Evolutionary conservation across 225 moss, liverwort and hornwort species (phyloP).

Genomic region (Physcomitrium patens): DNA sequence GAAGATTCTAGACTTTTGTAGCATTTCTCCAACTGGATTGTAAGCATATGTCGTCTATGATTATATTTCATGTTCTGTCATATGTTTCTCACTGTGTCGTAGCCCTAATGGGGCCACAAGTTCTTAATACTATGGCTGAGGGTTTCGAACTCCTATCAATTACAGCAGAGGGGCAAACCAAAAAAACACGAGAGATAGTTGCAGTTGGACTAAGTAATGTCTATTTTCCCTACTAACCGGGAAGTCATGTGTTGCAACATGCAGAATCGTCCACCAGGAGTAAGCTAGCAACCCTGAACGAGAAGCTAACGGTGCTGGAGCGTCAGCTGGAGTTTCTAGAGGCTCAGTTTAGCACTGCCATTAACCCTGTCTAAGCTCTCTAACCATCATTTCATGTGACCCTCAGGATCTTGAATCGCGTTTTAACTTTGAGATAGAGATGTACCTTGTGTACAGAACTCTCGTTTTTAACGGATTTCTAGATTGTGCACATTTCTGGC

Average conservation of each 20-base stretch:
- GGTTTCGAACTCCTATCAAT: too few species aligned
- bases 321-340: constrained; percentile 92
- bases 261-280: constrained; percentile 90
- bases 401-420: constrained; percentile 21
- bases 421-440: constrained; percentile 6
- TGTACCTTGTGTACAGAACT: constrained; percentile 23
- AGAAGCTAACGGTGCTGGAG: constrained; percentile 89
- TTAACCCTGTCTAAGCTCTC: constrained; percentile 43
- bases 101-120: too few species aligned
- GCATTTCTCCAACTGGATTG: too few species aligned
- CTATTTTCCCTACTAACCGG: not conserved
- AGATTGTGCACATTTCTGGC: constrained; percentile 30
- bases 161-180: too few species aligned
- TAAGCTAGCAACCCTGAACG: constrained; percentile 91
- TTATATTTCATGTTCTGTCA: not conserved
- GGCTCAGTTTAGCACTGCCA: constrained; percentile 89
- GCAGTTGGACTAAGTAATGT: too few species aligned
- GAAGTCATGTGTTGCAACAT: not conserved
- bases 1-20: too few species aligned
- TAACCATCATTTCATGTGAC: constrained; percentile 5
- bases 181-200: too few species aligned
- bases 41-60: not conserved
- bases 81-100: too few species aligned
- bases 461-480: constrained; percentile 12
- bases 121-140: too few species aligned